Conservation (phyloP, 2,329 filamentous ascomycete genomes). For the Gnomoniopsis sp. region DNA sequence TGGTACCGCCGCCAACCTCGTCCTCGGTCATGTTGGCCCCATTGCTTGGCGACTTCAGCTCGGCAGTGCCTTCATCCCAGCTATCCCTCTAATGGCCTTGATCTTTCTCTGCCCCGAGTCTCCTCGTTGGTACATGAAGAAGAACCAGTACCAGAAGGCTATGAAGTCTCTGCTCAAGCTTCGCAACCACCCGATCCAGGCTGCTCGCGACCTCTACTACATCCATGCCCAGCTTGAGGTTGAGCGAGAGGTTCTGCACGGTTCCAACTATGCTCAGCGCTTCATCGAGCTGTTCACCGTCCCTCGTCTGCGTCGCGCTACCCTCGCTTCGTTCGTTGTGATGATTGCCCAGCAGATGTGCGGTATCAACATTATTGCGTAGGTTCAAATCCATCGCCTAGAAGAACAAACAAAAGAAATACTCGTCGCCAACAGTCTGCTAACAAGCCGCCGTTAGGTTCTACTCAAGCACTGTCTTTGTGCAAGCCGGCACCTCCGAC, state of each 20-base stretch:
- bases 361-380: slow-evolving; percentile 42
- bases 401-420: too few relatives aligned
- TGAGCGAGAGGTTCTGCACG: slow-evolving; percentile 29
- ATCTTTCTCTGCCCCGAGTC: slow-evolving; percentile 63
- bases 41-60: slow-evolving; percentile 64
- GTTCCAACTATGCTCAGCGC: slow-evolving; percentile 45
- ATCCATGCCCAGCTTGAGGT: slow-evolving; percentile 44
- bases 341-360: slow-evolving; percentile 66
- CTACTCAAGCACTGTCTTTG: slow-evolving; percentile 45
- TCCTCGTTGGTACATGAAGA: slow-evolving; percentile 65
- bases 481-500: slow-evolving; percentile 35
- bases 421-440: too few relatives aligned
- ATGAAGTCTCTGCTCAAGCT: slow-evolving; percentile 54
- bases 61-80: slow-evolving; percentile 62
- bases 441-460: slow-evolving; percentile 40
- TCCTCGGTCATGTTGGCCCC: slow-evolving; percentile 54
- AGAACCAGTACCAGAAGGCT: slow-evolving; percentile 50
- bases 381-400: not conserved
- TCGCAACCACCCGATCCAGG: slow-evolving; percentile 56
- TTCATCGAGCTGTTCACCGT: slow-evolving; percentile 57
- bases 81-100: slow-evolving; percentile 54
- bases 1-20: slow-evolving; percentile 57
- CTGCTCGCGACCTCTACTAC: slow-evolving; percentile 60
- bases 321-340: slow-evolving; percentile 62
- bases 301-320: slow-evolving; percentile 57